Percentiles rank a stretch among this genome's conserved stretches.
Conservation (phyloP, 2,329 filamentous ascomycete genomes). For the Cladobotryum protrusum region DNA sequence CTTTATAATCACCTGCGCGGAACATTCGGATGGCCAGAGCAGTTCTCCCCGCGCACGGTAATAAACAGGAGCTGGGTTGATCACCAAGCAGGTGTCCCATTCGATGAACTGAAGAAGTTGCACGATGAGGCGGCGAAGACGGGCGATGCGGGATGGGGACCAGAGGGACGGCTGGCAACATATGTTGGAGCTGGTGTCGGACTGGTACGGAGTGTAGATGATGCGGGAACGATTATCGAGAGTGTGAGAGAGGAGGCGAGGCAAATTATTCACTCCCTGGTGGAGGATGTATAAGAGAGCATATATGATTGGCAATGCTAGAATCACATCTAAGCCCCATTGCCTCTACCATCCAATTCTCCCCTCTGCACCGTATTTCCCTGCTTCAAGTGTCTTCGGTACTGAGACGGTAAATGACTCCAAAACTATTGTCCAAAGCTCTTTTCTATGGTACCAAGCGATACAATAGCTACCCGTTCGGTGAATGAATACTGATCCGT, state of each 20-base stretch:
- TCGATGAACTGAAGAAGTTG: slow-evolving; percentile 37
- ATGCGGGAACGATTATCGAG: slow-evolving; percentile 33
- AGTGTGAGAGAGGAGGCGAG: slow-evolving; percentile 24
- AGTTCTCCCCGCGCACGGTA: slow-evolving; percentile 34
- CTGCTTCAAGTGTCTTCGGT: too few relatives aligned
- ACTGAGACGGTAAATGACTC: too few relatives aligned
- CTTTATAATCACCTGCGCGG: slow-evolving; percentile 40
- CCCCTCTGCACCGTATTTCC: too few relatives aligned
- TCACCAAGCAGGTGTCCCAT: slow-evolving; percentile 29
- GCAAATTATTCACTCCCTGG: slow-evolving; percentile 10
- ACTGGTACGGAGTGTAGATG: slow-evolving; percentile 34
- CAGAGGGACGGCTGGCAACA: slow-evolving; percentile 41
- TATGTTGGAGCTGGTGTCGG: slow-evolving; percentile 44
- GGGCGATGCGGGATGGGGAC: slow-evolving; percentile 42
- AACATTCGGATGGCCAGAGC: slow-evolving; percentile 36
- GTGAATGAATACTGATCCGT: too few relatives aligned
- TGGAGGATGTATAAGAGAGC: neutral
- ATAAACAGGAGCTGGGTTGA: slow-evolving; percentile 34
- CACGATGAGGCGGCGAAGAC: slow-evolving; percentile 35
- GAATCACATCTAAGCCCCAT: too few relatives aligned
- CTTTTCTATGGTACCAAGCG: too few relatives aligned
- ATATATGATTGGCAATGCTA: too few relatives aligned
- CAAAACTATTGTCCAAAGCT: too few relatives aligned
- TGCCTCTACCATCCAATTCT: too few relatives aligned
- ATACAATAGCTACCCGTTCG: too few relatives aligned